These are phyloP conservation scores for Pisolithus sp. DNA, from an alignment of 768 basidiomycete species.

Conservation along the genomic window DNA sequence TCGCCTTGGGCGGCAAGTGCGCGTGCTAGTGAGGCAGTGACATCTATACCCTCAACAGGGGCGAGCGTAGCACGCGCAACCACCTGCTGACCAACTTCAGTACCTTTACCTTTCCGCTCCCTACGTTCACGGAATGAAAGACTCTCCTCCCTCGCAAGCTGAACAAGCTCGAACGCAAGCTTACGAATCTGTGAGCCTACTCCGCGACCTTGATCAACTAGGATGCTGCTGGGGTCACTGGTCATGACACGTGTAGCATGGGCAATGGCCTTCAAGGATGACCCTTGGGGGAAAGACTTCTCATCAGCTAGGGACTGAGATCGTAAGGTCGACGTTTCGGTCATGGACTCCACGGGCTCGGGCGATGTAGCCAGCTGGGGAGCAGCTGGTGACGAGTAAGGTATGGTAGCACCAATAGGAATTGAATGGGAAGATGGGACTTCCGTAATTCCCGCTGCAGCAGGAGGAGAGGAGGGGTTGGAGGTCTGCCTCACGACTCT, in stretches of 20 bases:
- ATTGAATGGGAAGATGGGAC: constrained; percentile 13
- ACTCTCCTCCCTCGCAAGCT: constrained; percentile 59
- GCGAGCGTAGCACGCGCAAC: constrained; percentile 41
- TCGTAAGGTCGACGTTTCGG: constrained; percentile 23
- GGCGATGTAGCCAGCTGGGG: constrained; percentile 24
- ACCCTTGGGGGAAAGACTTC: constrained; percentile 44
- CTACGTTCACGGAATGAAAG: constrained; percentile 39
- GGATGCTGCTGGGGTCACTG: constrained; percentile 64
- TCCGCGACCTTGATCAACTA: constrained; percentile 64
- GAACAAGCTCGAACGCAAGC: constrained; percentile 64
- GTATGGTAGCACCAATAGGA: constrained; percentile 13
- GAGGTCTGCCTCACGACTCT: constrained; percentile 13
- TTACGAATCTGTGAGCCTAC: constrained; percentile 52
- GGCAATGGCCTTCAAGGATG: constrained; percentile 67
- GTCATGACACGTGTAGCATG: constrained; percentile 89
- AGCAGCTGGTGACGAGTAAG: constrained; percentile 12
- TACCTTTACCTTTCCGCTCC: constrained; percentile 27
- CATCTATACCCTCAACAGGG: constrained; percentile 35
- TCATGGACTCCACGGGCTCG: constrained; percentile 16
- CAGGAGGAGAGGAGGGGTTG: constrained; percentile 19
- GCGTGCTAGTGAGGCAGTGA: constrained; percentile 39
- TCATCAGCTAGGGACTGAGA: constrained; percentile 22
- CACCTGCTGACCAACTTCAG: constrained; percentile 23
- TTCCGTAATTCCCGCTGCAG: constrained; percentile 8
- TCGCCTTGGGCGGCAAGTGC: constrained; percentile 36